These are phyloP conservation scores for Arthrobotrys conoides DNA, from an alignment of 2,329 filamentous ascomycete genomes.

Conservation along the genomic window DNA sequence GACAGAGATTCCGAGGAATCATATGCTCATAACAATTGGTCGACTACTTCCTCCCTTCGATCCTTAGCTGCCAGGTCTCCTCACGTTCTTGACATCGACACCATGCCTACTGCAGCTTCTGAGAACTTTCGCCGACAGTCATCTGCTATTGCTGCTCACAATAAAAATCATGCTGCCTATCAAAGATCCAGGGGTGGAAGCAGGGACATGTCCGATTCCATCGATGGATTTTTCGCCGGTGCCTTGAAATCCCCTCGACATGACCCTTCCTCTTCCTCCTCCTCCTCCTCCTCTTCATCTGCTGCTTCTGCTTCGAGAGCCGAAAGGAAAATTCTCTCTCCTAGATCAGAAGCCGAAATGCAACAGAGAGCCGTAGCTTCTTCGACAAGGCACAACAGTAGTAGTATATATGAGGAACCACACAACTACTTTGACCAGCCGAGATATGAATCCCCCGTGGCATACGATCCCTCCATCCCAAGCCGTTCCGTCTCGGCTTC, in stretches of 20 bases:
- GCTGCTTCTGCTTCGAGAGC: constrained; percentile 2
- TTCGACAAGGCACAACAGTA: constrained; percentile 34
- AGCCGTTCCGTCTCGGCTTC: constrained; percentile 56
- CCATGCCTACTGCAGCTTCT: constrained; percentile 63
- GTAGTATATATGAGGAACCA: constrained; percentile 51
- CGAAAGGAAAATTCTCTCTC: constrained; percentile 59
- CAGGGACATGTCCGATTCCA: constrained; percentile 52
- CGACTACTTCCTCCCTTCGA: constrained; percentile 63
- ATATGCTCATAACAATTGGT: constrained; percentile 64
- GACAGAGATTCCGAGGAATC: constrained; percentile 63
- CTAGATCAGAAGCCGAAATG: constrained; percentile 41
- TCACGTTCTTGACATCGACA: constrained; percentile 63
- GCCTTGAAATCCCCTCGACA: constrained; percentile 52
- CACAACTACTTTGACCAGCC: constrained; percentile 59
- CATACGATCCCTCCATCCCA: constrained; percentile 44
- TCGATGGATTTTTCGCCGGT: constrained; percentile 49
- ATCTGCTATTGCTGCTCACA: constrained; percentile 56
- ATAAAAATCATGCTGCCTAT: constrained; percentile 49
- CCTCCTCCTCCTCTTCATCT: constrained; percentile 2
- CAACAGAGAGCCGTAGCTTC: constrained; percentile 19
- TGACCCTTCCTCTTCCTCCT: constrained; percentile 23
- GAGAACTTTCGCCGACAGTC: constrained; percentile 63
- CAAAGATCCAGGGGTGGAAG: constrained; percentile 60
- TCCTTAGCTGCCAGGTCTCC: constrained; percentile 64
- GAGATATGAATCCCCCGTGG: constrained; percentile 45